These are phyloP conservation scores for Arthrobotrys iridis DNA, from an alignment of 2,329 filamentous ascomycete genomes.

Conservation along the genomic window DNA sequence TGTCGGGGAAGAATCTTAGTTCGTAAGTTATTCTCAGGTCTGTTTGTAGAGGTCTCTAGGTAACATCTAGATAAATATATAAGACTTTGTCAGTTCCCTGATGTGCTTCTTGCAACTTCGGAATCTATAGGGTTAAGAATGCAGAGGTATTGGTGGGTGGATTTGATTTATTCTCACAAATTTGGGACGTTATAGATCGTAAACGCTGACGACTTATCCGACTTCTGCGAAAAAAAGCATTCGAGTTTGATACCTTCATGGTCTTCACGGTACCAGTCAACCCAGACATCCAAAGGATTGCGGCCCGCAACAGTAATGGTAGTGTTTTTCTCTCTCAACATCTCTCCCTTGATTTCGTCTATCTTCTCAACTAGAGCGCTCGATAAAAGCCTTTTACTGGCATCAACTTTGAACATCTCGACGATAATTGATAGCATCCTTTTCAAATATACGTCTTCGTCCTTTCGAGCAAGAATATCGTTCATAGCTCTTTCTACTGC, in stretches of 20 bases:
- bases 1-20: too few relatives aligned
- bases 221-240: not conserved
- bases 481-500: not conserved
- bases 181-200: not conserved
- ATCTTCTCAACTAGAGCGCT: not conserved
- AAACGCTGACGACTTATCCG: not conserved
- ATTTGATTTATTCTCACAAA: not conserved
- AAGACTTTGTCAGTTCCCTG: not conserved
- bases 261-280: too few relatives aligned
- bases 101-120: not conserved
- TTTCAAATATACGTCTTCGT: not conserved
- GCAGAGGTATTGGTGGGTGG: too few relatives aligned
- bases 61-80: too few relatives aligned
- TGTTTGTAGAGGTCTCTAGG: not conserved
- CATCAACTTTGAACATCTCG: not conserved
- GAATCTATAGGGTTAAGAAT: not conserved
- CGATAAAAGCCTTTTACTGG: not conserved
- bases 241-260: not conserved
- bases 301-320: not conserved
- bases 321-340: not conserved
- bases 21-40: too few relatives aligned
- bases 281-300: not conserved
- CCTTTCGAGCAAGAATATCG: not conserved
- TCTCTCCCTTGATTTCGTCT: not conserved
- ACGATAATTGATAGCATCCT: not conserved